phyloP scores from a whole-genome alignment of 116 monocot species.

The Zostera marina region DNA sequence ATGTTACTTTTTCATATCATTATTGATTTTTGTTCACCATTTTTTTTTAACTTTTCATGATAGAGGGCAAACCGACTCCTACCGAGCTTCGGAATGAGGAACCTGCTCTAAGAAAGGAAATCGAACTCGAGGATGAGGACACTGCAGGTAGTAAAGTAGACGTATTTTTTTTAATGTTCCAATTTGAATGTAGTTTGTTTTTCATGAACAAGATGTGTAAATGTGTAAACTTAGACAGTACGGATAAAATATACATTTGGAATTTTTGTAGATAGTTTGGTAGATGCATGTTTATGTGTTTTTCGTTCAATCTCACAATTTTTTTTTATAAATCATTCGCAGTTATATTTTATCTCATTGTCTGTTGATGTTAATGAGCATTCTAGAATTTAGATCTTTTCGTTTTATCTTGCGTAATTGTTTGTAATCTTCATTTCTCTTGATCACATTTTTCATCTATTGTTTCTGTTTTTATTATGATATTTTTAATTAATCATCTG shows the following conservation, averaged over 20 bases:
- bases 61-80: slow-evolving; percentile 89
- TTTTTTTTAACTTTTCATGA: slow-evolving; percentile 1
- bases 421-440: not conserved
- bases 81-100: slow-evolving; percentile 95
- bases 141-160: slow-evolving; percentile 31
- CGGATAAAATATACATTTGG: too few species aligned
- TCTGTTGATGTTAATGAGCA: too few species aligned
- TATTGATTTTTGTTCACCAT: not conserved
- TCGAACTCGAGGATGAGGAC: slow-evolving; percentile 85
- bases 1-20: not conserved
- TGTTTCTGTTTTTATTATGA: not conserved
- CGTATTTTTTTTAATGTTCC: not conserved
- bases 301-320: too few species aligned
- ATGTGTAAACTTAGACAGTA: too few species aligned
- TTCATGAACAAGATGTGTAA: too few species aligned
- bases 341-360: too few species aligned
- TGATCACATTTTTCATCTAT: not conserved
- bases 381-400: too few species aligned
- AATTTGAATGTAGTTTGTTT: not conserved
- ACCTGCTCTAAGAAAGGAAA: slow-evolving; percentile 55
- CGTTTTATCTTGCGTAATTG: too few species aligned
- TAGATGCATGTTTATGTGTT: too few species aligned
- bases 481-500: not conserved
- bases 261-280: too few species aligned
- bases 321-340: too few species aligned